A percentile compares a stretch with the other conserved stretches of the same genome.
Evolutionary conservation across 192 early-diverging fungal genomes (phyloP).

Genomic region (Backusella circina): DNA sequence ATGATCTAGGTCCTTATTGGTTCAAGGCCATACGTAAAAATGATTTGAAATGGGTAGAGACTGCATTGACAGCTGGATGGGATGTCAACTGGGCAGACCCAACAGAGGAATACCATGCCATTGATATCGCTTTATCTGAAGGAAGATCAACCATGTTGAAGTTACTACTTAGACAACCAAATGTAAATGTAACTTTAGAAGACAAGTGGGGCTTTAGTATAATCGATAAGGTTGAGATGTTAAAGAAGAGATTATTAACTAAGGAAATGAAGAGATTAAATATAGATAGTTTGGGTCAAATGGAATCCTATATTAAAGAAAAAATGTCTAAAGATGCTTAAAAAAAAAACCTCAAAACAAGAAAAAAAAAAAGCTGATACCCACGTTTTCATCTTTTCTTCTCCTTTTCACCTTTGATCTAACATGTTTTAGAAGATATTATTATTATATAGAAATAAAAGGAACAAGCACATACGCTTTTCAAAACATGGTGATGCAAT

Average conservation of each 20-base stretch:
- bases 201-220: slow-evolving; percentile 57
- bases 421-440: background rate
- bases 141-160: slow-evolving; percentile 40
- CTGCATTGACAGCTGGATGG: slow-evolving; percentile 60
- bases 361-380: background rate
- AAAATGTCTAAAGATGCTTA: background rate
- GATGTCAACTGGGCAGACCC: slow-evolving; percentile 58
- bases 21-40: slow-evolving; percentile 31
- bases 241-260: background rate
- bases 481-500: background rate
- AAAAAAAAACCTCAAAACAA: too few relatives aligned
- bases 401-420: background rate
- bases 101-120: slow-evolving; percentile 61
- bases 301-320: background rate
- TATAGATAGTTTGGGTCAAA: background rate
- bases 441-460: background rate
- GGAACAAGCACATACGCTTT: background rate
- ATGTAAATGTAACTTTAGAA: slow-evolving; percentile 39
- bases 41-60: slow-evolving; percentile 47
- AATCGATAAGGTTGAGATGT: slow-evolving; percentile 46
- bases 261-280: background rate
- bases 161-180: slow-evolving; percentile 39
- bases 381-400: background rate
- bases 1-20: slow-evolving; percentile 61
- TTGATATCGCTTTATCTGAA: slow-evolving; percentile 62